A percentile compares a stretch with the other conserved stretches of the same genome.
phyloP scores from a whole-genome alignment of 805 yeast species.

The Lachancea sp. region DNA sequence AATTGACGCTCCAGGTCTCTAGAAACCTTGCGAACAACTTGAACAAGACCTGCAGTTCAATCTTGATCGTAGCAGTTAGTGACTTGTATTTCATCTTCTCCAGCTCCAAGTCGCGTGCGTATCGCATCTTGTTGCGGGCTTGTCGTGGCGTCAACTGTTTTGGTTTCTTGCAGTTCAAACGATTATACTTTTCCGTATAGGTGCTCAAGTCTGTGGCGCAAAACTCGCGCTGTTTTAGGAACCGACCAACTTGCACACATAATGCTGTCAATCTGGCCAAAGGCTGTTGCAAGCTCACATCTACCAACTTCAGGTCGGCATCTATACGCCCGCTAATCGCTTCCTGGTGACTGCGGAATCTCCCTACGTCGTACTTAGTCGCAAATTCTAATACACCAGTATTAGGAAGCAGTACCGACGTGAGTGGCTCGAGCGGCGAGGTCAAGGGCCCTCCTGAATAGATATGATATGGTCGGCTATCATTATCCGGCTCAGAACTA shows the following conservation, averaged over 20 bases:
- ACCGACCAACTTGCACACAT: slow-evolving; percentile 7
- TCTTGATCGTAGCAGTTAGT: slow-evolving; percentile 15
- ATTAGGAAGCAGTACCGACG: neutral
- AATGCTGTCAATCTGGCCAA: slow-evolving; percentile 9
- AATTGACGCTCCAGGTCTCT: slow-evolving; percentile 18
- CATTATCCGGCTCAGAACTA: neutral
- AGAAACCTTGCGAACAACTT: slow-evolving; percentile 11
- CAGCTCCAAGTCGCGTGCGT: slow-evolving; percentile 11
- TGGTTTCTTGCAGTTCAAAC: neutral
- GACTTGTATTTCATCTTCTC: slow-evolving; percentile 14
- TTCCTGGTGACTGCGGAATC: slow-evolving; percentile 2
- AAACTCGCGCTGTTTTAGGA: neutral
- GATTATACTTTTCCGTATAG: neutral
- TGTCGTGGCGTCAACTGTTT: slow-evolving; percentile 1
- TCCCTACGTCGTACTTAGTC: slow-evolving; percentile 1
- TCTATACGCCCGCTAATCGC: slow-evolving; percentile 3
- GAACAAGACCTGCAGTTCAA: slow-evolving; percentile 13
- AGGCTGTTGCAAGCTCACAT: slow-evolving; percentile 17
- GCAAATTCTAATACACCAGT: neutral
- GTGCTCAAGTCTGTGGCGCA: neutral
- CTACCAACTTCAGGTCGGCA: slow-evolving; percentile 15
- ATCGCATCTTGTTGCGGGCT: slow-evolving; percentile 4
- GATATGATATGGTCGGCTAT: neutral
- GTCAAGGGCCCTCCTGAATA: neutral
- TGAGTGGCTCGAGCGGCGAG: slow-evolving; percentile 3